Conservation (phyloP, 2,329 filamentous ascomycete species). For the Aspergillus proliferans region DNA sequence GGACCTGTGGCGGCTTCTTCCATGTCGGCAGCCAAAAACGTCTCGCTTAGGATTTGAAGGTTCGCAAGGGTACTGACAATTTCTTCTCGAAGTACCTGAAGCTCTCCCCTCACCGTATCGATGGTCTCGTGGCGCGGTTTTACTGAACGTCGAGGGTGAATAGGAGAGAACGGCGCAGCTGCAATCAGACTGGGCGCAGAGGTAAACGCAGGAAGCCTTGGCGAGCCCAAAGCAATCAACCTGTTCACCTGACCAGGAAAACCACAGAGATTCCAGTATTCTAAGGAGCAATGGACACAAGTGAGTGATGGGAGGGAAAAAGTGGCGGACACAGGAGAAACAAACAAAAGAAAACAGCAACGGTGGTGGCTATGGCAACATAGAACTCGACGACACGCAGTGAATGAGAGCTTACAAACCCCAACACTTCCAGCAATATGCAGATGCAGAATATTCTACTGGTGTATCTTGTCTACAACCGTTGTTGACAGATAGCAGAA, state of each 20-base stretch:
- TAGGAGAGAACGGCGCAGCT: background rate
- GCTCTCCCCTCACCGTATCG: constrained; percentile 4
- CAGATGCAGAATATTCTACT: constrained; percentile 1
- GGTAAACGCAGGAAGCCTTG: background rate
- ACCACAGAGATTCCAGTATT: constrained; percentile 7
- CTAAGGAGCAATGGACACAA: constrained; percentile 5
- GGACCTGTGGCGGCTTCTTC: background rate
- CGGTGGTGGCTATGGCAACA: background rate
- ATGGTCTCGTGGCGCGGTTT: constrained; percentile 2
- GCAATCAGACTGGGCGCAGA: background rate
- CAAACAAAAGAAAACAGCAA: constrained; percentile 1
- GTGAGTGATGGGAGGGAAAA: constrained; percentile 5
- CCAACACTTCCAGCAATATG: constrained; percentile 11
- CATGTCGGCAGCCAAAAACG: background rate
- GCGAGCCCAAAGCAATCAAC: background rate
- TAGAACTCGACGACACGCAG: background rate
- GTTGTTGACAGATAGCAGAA: background rate
- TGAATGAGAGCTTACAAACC: constrained; percentile 6
- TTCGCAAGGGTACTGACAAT: constrained; percentile 1
- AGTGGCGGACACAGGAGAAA: constrained; percentile 2
- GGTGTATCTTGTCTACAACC: background rate
- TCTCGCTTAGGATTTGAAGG: constrained; percentile 1
- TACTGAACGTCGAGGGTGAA: background rate
- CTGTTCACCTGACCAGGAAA: background rate
- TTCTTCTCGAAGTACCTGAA: constrained; percentile 4